phyloP scores from a whole-genome alignment of 1,284 basidiomycete species.

The Rhodofomes roseus region DNA sequence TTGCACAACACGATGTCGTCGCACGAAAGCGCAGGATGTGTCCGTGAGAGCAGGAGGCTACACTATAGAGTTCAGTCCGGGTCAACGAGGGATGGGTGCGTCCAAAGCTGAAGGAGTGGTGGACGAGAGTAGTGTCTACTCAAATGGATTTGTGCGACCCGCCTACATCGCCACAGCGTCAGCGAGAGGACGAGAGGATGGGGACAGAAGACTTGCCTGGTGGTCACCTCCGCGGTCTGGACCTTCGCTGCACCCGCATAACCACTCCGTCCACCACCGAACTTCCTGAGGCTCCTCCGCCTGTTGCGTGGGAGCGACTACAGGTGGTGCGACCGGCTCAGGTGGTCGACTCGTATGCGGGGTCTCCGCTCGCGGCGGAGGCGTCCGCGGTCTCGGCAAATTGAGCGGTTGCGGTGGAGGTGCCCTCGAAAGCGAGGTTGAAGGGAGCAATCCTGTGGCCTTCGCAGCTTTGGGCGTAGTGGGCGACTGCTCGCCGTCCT shows the following conservation, averaged over 20 bases:
- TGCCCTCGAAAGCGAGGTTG: conserved; percentile 22
- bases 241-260: conserved; percentile 73
- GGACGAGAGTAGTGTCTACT: conserved; percentile 34
- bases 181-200: neutral
- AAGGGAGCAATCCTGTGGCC: conserved; percentile 19
- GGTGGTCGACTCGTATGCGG: conserved; percentile 32
- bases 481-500: conserved; percentile 4
- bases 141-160: conserved; percentile 72
- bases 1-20: conserved; percentile 1
- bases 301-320: conserved; percentile 20
- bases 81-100: neutral
- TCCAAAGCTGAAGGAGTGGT: neutral
- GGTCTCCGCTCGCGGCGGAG: conserved; percentile 42
- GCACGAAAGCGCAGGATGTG: conserved; percentile 1
- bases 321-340: conserved; percentile 37
- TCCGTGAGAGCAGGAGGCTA: conserved; percentile 3
- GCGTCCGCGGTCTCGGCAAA: conserved; percentile 53
- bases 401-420: conserved; percentile 51
- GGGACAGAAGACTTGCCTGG: conserved; percentile 45
- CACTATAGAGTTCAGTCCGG: conserved; percentile 4
- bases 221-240: conserved; percentile 63
- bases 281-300: conserved; percentile 33
- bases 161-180: conserved; percentile 41
- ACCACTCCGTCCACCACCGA: conserved; percentile 82
- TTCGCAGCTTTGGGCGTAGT: conserved; percentile 11